Conservation (phyloP, 1,284 basidiomycete species). For the Mycosarcoma mackinlayi region DNA sequence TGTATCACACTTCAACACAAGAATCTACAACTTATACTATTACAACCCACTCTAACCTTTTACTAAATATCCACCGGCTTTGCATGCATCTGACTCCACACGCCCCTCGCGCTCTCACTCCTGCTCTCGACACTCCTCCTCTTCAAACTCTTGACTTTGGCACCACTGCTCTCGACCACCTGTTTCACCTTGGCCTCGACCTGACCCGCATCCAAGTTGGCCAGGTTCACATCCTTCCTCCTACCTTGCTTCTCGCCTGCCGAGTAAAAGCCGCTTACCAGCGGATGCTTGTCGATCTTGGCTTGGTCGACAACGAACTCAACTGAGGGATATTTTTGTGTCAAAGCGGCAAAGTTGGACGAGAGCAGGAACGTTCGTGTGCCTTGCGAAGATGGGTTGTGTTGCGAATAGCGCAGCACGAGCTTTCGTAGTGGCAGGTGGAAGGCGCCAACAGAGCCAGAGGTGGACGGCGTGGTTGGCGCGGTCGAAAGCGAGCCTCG, state of each 20-base stretch:
- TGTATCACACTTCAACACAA: too few relatives aligned
- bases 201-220: conserved; percentile 28
- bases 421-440: conserved; percentile 38
- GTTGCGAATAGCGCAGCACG: conserved; percentile 34
- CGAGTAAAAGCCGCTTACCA: conserved; percentile 21
- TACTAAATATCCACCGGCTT: conserved; percentile 17
- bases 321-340: conserved; percentile 16
- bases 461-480: background rate
- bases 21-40: too few relatives aligned
- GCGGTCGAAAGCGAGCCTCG: conserved; percentile 25
- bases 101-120: conserved; percentile 28
- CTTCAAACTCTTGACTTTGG: conserved; percentile 32
- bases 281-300: conserved; percentile 15
- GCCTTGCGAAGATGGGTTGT: conserved; percentile 22
- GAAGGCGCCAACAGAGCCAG: conserved; percentile 6
- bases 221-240: conserved; percentile 37
- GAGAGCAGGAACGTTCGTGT: conserved; percentile 20
- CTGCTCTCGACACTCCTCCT: conserved; percentile 17
- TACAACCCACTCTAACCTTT: too few relatives aligned
- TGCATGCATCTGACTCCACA: conserved; percentile 39
- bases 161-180: conserved; percentile 26
- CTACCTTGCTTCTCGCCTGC: background rate
- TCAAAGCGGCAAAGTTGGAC: conserved; percentile 1
- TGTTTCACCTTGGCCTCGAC: conserved; percentile 17
- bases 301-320: conserved; percentile 38